These are phyloP conservation scores for Cladorrhinum samala DNA, from an alignment of 495 filamentous ascomycete species.

Conservation along the genomic window DNA sequence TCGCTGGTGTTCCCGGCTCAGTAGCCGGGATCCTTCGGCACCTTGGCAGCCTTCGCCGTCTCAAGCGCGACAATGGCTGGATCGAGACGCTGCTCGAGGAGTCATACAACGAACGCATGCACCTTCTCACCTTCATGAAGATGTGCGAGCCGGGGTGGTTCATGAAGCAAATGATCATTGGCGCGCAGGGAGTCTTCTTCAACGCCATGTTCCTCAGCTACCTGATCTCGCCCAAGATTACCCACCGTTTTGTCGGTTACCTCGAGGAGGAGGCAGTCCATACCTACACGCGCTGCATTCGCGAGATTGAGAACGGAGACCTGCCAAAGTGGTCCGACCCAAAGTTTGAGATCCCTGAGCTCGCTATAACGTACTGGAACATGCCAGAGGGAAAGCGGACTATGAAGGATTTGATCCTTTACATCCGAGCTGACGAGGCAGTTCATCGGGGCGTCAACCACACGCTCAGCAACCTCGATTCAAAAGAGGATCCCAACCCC, in stretches of 20 bases:
- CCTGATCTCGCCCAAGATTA: constrained; percentile 80
- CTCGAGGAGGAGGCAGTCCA: constrained; percentile 95
- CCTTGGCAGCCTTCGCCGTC: constrained; percentile 68
- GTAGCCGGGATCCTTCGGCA: constrained; percentile 92
- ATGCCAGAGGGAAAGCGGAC: constrained; percentile 79
- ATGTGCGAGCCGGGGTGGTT: constrained; percentile 85
- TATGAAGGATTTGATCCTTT: constrained; percentile 80
- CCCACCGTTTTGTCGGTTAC: constrained; percentile 94
- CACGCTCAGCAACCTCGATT: constrained; percentile 78
- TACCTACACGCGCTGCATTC: constrained; percentile 83
- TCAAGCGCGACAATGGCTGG: constrained; percentile 96
- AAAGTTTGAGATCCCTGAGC: constrained; percentile 71
- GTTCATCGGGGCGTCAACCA: constrained; percentile 98
- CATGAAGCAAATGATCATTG: constrained; percentile 82
- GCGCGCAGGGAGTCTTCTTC: constrained; percentile 82
- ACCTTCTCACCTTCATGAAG: constrained; percentile 90
- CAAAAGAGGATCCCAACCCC: constrained; percentile 82
- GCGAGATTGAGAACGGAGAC: constrained; percentile 75
- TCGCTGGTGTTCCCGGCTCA: constrained; percentile 95
- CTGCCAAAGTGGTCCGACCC: constrained; percentile 70
- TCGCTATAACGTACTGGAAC: constrained; percentile 85
- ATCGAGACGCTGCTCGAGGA: constrained; percentile 95
- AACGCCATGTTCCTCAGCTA: constrained; percentile 89
- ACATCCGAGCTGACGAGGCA: constrained; percentile 85
- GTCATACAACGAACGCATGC: constrained; percentile 94